Percentiles rank a stretch among this genome's conserved stretches.
Conservation (phyloP, 1,284 basidiomycete species). For the Sporisorium iseilematis-ciliati region DNA sequence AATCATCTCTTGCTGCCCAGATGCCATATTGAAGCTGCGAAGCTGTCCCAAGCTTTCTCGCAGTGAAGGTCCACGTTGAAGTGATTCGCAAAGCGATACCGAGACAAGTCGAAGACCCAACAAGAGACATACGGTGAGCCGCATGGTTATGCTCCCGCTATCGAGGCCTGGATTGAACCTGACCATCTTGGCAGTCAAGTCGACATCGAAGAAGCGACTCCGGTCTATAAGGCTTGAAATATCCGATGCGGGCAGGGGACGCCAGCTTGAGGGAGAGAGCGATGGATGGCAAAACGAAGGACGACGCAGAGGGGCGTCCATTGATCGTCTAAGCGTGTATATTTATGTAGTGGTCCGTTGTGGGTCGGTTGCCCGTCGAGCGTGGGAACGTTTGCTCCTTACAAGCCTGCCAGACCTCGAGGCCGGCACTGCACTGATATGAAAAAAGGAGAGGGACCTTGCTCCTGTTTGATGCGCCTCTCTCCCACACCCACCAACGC, state of each 20-base stretch:
- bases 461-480: neutral
- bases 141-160: slow-evolving; percentile 19
- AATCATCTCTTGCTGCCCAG: neutral
- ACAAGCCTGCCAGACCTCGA: neutral
- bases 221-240: neutral
- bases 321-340: too few relatives aligned
- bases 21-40: neutral
- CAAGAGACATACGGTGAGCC: slow-evolving; percentile 21
- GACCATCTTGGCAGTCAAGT: slow-evolving; percentile 18
- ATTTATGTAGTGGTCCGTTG: too few relatives aligned
- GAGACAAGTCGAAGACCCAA: slow-evolving; percentile 27
- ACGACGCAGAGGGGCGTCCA: too few relatives aligned
- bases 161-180: slow-evolving; percentile 10
- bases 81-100: slow-evolving; percentile 4
- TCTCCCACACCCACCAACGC: neutral
- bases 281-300: too few relatives aligned
- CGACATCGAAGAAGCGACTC: neutral
- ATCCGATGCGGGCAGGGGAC: neutral
- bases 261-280: too few relatives aligned
- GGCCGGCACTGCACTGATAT: slow-evolving; percentile 11
- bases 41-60: neutral
- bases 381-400: slow-evolving; percentile 5
- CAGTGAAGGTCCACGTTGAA: neutral
- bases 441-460: slow-evolving; percentile 13
- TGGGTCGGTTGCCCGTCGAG: neutral